Evolutionary conservation across 78 protist species (phyloP).

Genomic region (Guillardia theta): DNA sequence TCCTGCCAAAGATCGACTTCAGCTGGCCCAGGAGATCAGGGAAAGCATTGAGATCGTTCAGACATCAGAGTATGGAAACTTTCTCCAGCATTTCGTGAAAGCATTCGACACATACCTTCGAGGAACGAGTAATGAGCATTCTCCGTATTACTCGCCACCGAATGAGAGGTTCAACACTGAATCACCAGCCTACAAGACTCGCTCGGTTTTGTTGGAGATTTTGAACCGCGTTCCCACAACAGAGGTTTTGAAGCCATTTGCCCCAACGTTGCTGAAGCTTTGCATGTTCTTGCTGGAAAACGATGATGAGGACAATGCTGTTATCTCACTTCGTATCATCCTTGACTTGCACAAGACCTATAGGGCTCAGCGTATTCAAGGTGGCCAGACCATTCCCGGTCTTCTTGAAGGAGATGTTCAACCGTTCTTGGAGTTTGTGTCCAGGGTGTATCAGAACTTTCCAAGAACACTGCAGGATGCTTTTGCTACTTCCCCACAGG

Average conservation of each 20-base stretch:
- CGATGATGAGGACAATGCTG: slow-evolving; percentile 86
- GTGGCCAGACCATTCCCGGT: background rate
- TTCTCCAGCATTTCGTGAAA: slow-evolving; percentile 40
- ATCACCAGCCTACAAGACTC: slow-evolving; percentile 62
- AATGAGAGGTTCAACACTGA: background rate
- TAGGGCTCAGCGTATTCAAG: slow-evolving; percentile 37
- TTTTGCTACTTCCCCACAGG: background rate
- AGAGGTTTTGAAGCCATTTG: slow-evolving; percentile 58
- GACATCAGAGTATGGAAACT: slow-evolving; percentile 58
- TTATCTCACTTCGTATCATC: slow-evolving; percentile 79
- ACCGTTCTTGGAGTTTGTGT: slow-evolving; percentile 74
- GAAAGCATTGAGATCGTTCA: slow-evolving; percentile 61
- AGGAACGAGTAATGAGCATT: background rate
- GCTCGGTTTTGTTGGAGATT: slow-evolving; percentile 73
- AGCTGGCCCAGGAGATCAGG: slow-evolving; percentile 43
- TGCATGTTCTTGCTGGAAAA: slow-evolving; percentile 41
- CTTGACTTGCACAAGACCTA: slow-evolving; percentile 83
- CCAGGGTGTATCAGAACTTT: slow-evolving; percentile 62
- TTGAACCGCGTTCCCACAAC: slow-evolving; percentile 79
- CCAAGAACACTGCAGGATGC: slow-evolving; percentile 41
- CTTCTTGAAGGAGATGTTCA: slow-evolving; percentile 67
- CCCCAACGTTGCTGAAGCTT: slow-evolving; percentile 1
- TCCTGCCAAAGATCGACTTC: background rate
- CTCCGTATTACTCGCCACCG: background rate
- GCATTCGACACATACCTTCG: background rate